A percentile compares a stretch with the other conserved stretches of the same genome.
Evolutionary conservation across 805 yeast species (phyloP).

Genomic region (Nakazawaea anatomiae): DNA sequence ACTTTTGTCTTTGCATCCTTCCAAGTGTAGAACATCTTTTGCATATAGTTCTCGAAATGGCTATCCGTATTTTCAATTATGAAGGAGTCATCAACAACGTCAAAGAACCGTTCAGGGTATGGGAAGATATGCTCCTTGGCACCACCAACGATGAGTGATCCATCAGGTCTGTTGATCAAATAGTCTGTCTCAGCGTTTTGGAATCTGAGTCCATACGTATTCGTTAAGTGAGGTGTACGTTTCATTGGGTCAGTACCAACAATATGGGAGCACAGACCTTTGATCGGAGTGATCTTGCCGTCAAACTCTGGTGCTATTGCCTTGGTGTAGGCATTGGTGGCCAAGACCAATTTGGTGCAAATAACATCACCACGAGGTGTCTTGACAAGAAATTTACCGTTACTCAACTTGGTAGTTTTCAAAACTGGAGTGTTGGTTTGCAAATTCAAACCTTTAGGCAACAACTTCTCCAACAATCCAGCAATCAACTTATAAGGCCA

Average conservation of each 20-base stretch:
- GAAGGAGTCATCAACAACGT: constrained; percentile 28
- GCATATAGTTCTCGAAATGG: constrained; percentile 25
- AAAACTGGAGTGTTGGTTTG: constrained; percentile 37
- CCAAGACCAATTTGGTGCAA: constrained; percentile 27
- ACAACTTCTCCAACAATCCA: constrained; percentile 23
- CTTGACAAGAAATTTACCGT: constrained; percentile 26
- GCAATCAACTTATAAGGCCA: constrained; percentile 39
- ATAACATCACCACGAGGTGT: constrained; percentile 26
- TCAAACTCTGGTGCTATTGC: constrained; percentile 17
- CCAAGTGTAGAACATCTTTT: constrained; percentile 26
- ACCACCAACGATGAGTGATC: constrained; percentile 26
- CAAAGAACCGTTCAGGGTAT: constrained; percentile 20
- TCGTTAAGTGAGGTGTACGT: constrained; percentile 24
- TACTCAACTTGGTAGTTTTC: constrained; percentile 16
- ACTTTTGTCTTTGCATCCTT: constrained; percentile 19
- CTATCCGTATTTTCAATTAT: constrained; percentile 18
- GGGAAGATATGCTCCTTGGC: constrained; percentile 20
- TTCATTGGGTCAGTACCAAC: constrained; percentile 18
- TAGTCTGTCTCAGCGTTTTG: constrained; percentile 24
- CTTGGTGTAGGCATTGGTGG: constrained; percentile 25
- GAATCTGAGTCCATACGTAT: constrained; percentile 24
- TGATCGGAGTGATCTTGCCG: constrained; percentile 23
- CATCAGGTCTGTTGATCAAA: constrained; percentile 29
- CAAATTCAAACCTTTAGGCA: constrained; percentile 30
- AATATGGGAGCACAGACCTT: constrained; percentile 22